Evolutionary conservation across 1,284 basidiomycete genomes (phyloP), one percentile per base, ranked within the genome.

Genomic region (Rhodotorula mucilaginosa): DNA sequence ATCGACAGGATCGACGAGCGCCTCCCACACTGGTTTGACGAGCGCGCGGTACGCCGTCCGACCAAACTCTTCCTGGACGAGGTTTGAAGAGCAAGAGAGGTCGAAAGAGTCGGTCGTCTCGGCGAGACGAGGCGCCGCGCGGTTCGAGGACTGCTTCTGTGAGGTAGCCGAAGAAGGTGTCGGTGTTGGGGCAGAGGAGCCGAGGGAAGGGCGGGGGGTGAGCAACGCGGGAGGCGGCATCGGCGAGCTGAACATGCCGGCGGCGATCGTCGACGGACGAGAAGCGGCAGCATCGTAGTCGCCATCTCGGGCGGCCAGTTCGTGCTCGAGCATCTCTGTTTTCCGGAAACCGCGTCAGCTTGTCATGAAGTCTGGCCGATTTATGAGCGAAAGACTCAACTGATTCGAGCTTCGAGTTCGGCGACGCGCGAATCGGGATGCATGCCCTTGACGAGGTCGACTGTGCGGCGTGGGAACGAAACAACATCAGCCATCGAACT

Each of bases 381-480:
- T n/a, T 13, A 52, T 16, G n/a, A 21, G 21, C 2, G 29, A 57
- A 44, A 44, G 39, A 44, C 39, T 44, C 39, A 44, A 63, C 67
- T 60, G 48, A 69, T 56, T 12, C 62, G 57, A 18, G 58, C 62
- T 8, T 69, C 67, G 39, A 69, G 62, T 47, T 69, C 62, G 12
- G 62, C 67, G 2, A 69, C 58, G n/a, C 62, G 34, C 16, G 58
- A 21, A 12, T 59, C 62, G 19, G 67, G 56, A 23, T 47, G 51
- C 51, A 64, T 29, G 18, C n/a, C 54, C 61, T 69, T 63, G 47
- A 65, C 61, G 49, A 69, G 58, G 23, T 63, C 67, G 62, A 69
- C 65, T 62, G 61, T 34, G 2, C 26, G 26, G 19, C 7, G 10
- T 26, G 18, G 15, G 15, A n/a, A 2, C 0, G 23, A 23, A 3